Conservation (phyloP, 2,329 filamentous ascomycete species). For the Sphaerulina populicola region DNA sequence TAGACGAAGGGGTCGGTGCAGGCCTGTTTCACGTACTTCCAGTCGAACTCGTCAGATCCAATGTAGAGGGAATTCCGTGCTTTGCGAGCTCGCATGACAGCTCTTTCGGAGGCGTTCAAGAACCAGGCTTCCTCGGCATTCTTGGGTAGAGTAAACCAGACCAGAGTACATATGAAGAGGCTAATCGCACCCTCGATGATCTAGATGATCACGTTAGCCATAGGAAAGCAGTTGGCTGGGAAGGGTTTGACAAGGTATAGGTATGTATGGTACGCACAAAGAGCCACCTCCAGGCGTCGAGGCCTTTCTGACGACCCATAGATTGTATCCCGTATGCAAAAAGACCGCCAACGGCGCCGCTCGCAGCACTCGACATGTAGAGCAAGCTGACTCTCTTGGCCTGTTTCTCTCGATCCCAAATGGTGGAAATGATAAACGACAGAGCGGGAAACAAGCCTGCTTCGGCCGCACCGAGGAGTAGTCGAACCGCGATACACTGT, state of each 20-base stretch:
- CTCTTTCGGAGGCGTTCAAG: slow-evolving; percentile 20
- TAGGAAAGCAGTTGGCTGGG: too few relatives aligned
- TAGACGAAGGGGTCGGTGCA: slow-evolving; percentile 31
- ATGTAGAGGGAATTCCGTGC: slow-evolving; percentile 27
- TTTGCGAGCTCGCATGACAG: slow-evolving; percentile 25
- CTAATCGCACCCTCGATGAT: slow-evolving; percentile 17
- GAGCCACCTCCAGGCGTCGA: slow-evolving; percentile 22
- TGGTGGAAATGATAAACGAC: slow-evolving; percentile 28
- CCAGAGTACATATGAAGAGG: slow-evolving; percentile 6
- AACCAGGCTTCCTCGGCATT: slow-evolving; percentile 27
- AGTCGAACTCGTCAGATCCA: slow-evolving; percentile 29
- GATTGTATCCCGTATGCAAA: slow-evolving; percentile 26
- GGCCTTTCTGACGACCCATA: slow-evolving; percentile 23
- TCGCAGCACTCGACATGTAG: slow-evolving; percentile 22
- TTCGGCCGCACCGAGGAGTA: slow-evolving; percentile 27
- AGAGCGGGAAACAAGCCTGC: slow-evolving; percentile 28
- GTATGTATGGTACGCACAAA: slow-evolving; percentile 5
- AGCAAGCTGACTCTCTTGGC: slow-evolving; percentile 28
- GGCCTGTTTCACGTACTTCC: slow-evolving; percentile 29
- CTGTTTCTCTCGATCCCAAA: slow-evolving; percentile 23
- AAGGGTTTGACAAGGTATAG: neutral
- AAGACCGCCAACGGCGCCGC: slow-evolving; percentile 26
- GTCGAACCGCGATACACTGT: slow-evolving; percentile 27
- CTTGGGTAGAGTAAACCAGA: slow-evolving; percentile 23
- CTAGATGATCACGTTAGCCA: neutral